These are phyloP conservation scores for Boechera divaricarpa DNA, from an alignment of 345 rosid genomes.

Conservation along the genomic window DNA sequence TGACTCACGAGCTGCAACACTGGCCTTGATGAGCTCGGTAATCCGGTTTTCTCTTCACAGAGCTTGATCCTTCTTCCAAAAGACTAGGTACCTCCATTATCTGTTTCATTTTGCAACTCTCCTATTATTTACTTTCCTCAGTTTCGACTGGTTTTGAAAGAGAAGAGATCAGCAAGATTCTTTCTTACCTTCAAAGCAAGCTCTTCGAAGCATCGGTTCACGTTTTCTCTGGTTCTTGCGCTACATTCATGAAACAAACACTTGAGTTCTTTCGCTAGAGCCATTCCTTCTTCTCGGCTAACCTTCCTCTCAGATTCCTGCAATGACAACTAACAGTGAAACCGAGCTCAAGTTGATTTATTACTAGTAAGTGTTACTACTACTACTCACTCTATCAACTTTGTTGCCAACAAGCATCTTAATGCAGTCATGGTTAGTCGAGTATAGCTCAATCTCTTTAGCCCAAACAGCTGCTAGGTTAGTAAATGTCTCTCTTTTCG, in stretches of 20 bases:
- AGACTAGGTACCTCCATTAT: constrained; percentile 78
- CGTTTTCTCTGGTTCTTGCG: constrained; percentile 72
- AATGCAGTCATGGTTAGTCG: constrained; percentile 74
- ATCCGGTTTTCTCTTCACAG: constrained; percentile 60
- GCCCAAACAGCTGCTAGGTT: constrained; percentile 86
- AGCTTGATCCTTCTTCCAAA: constrained; percentile 74
- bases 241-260: constrained; percentile 88
- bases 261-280: constrained; percentile 70
- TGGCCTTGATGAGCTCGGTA: constrained; percentile 40
- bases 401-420: constrained; percentile 88
- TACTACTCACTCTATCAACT: constrained; percentile 71
- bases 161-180: constrained; percentile 12
- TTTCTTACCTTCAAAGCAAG: constrained; percentile 66
- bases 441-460: constrained; percentile 83
- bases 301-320: constrained; percentile 88
- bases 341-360: constrained; percentile 10
- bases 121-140: background rate
- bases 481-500: constrained; percentile 76
- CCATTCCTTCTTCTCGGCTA: constrained; percentile 84
- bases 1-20: constrained; percentile 57
- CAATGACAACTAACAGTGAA: constrained; percentile 10
- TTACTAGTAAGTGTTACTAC: constrained; percentile 1
- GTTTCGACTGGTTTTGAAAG: background rate
- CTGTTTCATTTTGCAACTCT: constrained; percentile 46
- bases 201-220: constrained; percentile 74